Evolutionary conservation across 2,329 filamentous ascomycete genomes (phyloP).

Genomic region (Sarocladiaceae sp.): DNA sequence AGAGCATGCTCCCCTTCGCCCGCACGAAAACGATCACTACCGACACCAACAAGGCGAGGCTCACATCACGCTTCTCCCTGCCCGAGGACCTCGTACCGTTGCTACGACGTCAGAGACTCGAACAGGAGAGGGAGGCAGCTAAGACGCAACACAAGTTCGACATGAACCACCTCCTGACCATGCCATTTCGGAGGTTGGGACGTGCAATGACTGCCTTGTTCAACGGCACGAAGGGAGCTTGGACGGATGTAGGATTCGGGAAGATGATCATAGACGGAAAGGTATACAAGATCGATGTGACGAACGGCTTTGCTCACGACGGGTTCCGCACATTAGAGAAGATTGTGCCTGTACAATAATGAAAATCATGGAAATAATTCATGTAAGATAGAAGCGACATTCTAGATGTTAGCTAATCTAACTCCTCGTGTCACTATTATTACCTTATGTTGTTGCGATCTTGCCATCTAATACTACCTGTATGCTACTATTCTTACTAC

Average conservation of each 20-base stretch:
- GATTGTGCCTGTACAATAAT: conserved; percentile 31
- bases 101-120: conserved; percentile 21
- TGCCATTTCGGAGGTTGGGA: conserved; percentile 47
- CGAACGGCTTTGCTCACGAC: conserved; percentile 52
- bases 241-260: conserved; percentile 52
- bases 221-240: conserved; percentile 39
- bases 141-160: conserved; percentile 42
- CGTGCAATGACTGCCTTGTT: conserved; percentile 36
- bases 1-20: conserved; percentile 43
- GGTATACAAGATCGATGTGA: conserved; percentile 52
- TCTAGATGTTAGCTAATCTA: no score
- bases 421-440: no score
- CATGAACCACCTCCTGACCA: conserved; percentile 48
- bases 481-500: no score
- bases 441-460: no score
- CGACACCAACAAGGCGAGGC: conserved; percentile 24
- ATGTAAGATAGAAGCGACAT: no score
- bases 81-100: conserved; percentile 31
- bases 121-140: conserved; percentile 27
- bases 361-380: no score
- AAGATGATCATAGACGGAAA: conserved; percentile 40
- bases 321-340: conserved; percentile 52
- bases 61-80: conserved; percentile 32
- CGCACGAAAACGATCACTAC: conserved; percentile 35
- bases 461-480: no score